A percentile compares a stretch with the other conserved stretches of the same genome.
These are phyloP conservation scores for Neoscytalidium dimidiatum DNA, from an alignment of 2,329 filamentous ascomycete species.

Conservation along the genomic window DNA sequence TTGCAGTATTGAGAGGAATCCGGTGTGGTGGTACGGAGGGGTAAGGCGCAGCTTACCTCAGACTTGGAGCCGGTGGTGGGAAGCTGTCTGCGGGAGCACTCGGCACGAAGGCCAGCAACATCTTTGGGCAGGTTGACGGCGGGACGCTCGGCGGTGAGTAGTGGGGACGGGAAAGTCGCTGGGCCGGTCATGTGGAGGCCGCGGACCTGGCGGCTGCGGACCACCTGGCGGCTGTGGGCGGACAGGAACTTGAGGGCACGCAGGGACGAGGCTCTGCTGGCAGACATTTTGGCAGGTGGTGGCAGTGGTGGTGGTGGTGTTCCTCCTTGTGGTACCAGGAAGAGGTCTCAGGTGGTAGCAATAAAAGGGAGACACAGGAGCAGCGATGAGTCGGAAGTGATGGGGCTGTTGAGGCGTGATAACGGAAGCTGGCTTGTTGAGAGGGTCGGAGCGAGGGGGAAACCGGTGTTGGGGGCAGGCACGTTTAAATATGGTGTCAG, in stretches of 20 bases:
- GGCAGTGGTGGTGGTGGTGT: not conserved
- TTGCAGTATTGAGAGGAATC: not conserved
- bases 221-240: slow-evolving; percentile 33
- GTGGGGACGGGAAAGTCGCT: slow-evolving; percentile 54
- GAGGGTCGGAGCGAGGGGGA: not conserved
- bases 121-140: slow-evolving; percentile 53
- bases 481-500: not conserved
- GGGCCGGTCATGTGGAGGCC: slow-evolving; percentile 62
- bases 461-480: not conserved
- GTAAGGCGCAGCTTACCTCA: slow-evolving; percentile 44
- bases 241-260: slow-evolving; percentile 46
- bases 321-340: not conserved
- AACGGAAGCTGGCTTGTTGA: not conserved
- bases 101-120: slow-evolving; percentile 52
- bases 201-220: slow-evolving; percentile 40
- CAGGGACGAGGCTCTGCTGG: slow-evolving; percentile 44
- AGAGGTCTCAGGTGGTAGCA: not conserved
- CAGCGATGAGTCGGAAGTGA: slow-evolving; percentile 1
- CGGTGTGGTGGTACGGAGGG: slow-evolving; percentile 5
- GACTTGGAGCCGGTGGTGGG: slow-evolving; percentile 49
- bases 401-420: not conserved
- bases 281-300: slow-evolving; percentile 38
- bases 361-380: slow-evolving; percentile 1
- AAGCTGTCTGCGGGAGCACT: slow-evolving; percentile 54
- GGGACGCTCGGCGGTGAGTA: slow-evolving; percentile 53